Base-by-base conservation (phyloP, 2,329 filamentous ascomycete species). In the Monosporascus sp. region DNA sequence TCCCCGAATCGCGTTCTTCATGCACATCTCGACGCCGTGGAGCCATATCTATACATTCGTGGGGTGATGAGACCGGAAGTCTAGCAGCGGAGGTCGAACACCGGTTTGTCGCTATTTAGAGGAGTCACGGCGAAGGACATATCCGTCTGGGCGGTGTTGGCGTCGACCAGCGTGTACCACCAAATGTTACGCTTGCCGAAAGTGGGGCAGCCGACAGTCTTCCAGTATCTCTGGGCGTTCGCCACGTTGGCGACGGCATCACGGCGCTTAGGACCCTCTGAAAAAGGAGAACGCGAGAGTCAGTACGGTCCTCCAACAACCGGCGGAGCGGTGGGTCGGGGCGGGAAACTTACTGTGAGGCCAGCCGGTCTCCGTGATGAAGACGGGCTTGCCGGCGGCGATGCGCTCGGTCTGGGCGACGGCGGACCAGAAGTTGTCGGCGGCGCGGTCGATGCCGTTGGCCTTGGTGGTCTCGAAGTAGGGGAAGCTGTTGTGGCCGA, bases 121-220 rank as follows among this genome's bases (percentile, higher is more conserved):
- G 64, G 62, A 1, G 65, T 67, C 24, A 68, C 49, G 11, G 51
- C 59, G 38, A 67, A 67, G 18, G 62, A 65, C 26, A 67, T 60
- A 20, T 65, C 59, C 3, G 56, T 56, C 49, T 63, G 72, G 43
- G 68, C 70, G 37, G 65, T 70, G 52, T 68, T 70, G 35, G 73
- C 73, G 60, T 84, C 80, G 57, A 79, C 73, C n/a, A 82, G 71
- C 24, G 75, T 78, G 63, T 78, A 79, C 74, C 79, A 83, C 69
- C 76, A 83, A 28, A 74, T 74, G 51, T 68, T 70, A 48, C 68
- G 68, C 26, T 61, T 54, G n/a, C 63, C 61, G 48, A 68, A 67
- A 7, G 65, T 55, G 20, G 59, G 55, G 49, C 65, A 68, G n/a
- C 64, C 64, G 17, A 68, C 54, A 3, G 65, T 60, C 26, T 65